phyloP scores from a whole-genome alignment of 179 eudicot species.

The Beta corolliflora region DNA sequence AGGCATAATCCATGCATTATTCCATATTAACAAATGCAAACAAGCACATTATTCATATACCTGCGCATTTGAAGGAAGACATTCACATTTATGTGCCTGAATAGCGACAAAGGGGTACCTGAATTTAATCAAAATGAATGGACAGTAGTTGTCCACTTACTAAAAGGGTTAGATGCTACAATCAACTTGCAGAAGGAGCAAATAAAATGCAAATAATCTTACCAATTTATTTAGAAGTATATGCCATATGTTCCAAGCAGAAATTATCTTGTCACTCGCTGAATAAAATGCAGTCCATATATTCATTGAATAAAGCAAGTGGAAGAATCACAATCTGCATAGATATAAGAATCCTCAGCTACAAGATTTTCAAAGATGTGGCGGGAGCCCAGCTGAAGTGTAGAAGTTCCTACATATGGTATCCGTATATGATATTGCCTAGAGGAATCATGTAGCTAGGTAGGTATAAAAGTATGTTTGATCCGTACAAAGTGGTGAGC shows the following conservation, averaged over 20 bases:
- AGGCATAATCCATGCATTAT: constrained; percentile 17
- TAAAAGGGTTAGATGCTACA: constrained; percentile 29
- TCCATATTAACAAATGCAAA: constrained; percentile 9
- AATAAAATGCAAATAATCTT: constrained; percentile 5
- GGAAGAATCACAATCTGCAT: constrained; percentile 46
- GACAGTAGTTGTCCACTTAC: constrained; percentile 32
- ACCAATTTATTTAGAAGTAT: background rate
- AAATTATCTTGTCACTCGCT: constrained; percentile 23
- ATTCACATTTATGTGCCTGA: background rate
- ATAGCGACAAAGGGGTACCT: constrained; percentile 6
- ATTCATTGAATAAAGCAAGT: constrained; percentile 41
- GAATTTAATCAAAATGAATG: constrained; percentile 15
- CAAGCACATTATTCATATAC: constrained; percentile 19
- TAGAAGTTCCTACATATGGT: constrained; percentile 26
- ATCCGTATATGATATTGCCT: constrained; percentile 25
- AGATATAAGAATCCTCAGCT: constrained; percentile 30
- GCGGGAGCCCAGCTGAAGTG: constrained; percentile 24
- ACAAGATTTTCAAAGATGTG: constrained; percentile 29
- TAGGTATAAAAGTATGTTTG: constrained; percentile 25
- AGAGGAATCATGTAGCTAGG: constrained; percentile 27
- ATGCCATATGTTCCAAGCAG: constrained; percentile 24
- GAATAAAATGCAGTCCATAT: constrained; percentile 33
- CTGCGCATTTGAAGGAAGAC: constrained; percentile 17
- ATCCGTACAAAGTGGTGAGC: constrained; percentile 35
- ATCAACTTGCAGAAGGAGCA: constrained; percentile 23